Evolutionary conservation across 2,329 filamentous ascomycete species (phyloP).

Genomic region (Diaporthe eres): DNA sequence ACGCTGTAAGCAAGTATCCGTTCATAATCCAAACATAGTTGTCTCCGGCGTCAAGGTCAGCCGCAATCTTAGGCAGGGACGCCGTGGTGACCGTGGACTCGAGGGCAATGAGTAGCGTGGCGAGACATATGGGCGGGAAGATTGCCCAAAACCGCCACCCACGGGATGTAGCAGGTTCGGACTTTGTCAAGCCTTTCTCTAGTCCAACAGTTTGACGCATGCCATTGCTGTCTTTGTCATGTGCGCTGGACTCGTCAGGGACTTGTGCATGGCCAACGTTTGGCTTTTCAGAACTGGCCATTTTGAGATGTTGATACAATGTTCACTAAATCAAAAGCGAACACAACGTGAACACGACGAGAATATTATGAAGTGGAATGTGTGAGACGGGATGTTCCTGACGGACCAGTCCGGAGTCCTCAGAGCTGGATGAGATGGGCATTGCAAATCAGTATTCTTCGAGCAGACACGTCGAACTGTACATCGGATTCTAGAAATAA

Average conservation of each 20-base stretch:
- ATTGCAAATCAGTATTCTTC: background rate
- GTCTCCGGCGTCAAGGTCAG: slow-evolving; percentile 44
- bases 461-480: background rate
- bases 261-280: background rate
- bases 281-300: background rate
- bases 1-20: slow-evolving; percentile 45
- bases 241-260: background rate
- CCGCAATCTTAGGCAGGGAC: slow-evolving; percentile 46
- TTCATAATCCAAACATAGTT: slow-evolving; percentile 50
- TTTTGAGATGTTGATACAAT: background rate
- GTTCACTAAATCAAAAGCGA: background rate
- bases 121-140: slow-evolving; percentile 40
- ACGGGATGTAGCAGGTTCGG: background rate
- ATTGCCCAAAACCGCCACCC: slow-evolving; percentile 5
- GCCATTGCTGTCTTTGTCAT: background rate
- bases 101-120: slow-evolving; percentile 45
- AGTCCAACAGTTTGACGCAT: background rate
- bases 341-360: no score
- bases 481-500: background rate
- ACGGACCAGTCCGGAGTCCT: no score
- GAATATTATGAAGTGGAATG: background rate
- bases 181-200: background rate
- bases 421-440: background rate
- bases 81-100: slow-evolving; percentile 49
- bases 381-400: background rate